These are phyloP conservation scores for Wickerhamiella sorbophila DNA, from an alignment of 805 yeast genomes.

Conservation along the genomic window DNA sequence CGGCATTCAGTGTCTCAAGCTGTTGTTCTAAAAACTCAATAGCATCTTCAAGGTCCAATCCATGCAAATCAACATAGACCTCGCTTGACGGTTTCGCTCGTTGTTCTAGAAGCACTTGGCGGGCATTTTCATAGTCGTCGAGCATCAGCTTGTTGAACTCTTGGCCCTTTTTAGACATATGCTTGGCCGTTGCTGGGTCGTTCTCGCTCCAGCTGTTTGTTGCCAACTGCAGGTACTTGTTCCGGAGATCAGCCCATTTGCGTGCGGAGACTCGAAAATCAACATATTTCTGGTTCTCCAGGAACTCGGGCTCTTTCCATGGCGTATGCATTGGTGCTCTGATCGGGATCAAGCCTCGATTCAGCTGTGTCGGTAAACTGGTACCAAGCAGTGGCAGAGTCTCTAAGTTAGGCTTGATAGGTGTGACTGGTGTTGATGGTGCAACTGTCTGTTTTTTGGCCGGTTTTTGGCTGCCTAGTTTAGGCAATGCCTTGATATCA, in stretches of 20 bases:
- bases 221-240: conserved; percentile 24
- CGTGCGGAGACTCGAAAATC: conserved; percentile 19
- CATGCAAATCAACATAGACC: conserved; percentile 24
- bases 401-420: neutral
- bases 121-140: conserved; percentile 16
- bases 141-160: conserved; percentile 21
- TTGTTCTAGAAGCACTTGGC: conserved; percentile 19
- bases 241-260: conserved; percentile 21
- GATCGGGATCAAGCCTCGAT: conserved; percentile 3
- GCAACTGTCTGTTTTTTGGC: neutral
- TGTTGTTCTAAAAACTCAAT: conserved; percentile 20
- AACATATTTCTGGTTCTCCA: conserved; percentile 17
- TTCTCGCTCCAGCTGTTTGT: conserved; percentile 23
- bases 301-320: conserved; percentile 19
- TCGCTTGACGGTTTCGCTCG: conserved; percentile 18
- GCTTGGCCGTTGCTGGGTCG: conserved; percentile 22
- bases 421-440: neutral
- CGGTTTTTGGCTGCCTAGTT: conserved; percentile 9
- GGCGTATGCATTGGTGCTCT: conserved; percentile 17
- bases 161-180: conserved; percentile 23
- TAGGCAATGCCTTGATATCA: conserved; percentile 7
- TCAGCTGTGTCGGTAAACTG: neutral
- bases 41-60: conserved; percentile 24
- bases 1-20: conserved; percentile 15
- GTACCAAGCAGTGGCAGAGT: too few relatives aligned